These are phyloP conservation scores for Wallacemonas collosoma DNA, from an alignment of 208 protist genomes.

Conservation along the genomic window DNA sequence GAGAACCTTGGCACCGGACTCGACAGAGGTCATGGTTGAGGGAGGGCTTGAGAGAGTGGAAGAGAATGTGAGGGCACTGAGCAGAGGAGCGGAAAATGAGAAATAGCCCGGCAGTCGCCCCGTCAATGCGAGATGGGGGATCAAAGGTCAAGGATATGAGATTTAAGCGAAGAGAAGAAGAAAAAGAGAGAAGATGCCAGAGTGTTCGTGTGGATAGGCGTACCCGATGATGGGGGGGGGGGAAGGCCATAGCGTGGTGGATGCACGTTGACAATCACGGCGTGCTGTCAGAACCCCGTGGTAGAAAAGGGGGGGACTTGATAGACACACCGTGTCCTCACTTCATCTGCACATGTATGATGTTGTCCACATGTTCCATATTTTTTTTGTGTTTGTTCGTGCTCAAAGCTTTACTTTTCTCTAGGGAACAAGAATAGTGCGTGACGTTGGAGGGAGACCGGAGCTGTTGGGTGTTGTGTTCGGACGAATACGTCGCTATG, in stretches of 20 bases:
- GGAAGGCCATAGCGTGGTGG: no score
- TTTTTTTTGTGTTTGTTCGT: not conserved
- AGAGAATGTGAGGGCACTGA: slow-evolving; percentile 3
- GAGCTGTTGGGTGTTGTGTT: no score
- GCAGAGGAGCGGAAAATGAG: not conserved
- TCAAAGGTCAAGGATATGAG: no score
- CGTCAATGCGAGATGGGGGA: no score
- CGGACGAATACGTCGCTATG: no score
- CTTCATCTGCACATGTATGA: not conserved
- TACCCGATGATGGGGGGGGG: not conserved
- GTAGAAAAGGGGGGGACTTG: no score
- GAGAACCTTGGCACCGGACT: slow-evolving; percentile 74
- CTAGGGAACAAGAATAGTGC: not conserved
- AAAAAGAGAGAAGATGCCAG: not conserved
- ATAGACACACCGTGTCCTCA: no score
- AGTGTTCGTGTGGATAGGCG: not conserved
- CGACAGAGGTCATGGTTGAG: slow-evolving; percentile 59
- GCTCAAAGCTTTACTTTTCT: no score
- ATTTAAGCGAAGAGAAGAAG: no score
- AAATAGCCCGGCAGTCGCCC: not conserved
- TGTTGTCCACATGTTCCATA: not conserved
- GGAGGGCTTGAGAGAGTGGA: not conserved
- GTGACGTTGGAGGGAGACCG: no score
- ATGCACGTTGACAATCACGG: no score
- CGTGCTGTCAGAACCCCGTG: no score